phyloP scores from a whole-genome alignment of 495 filamentous ascomycete species.

The Aeminium ludgeri region DNA sequence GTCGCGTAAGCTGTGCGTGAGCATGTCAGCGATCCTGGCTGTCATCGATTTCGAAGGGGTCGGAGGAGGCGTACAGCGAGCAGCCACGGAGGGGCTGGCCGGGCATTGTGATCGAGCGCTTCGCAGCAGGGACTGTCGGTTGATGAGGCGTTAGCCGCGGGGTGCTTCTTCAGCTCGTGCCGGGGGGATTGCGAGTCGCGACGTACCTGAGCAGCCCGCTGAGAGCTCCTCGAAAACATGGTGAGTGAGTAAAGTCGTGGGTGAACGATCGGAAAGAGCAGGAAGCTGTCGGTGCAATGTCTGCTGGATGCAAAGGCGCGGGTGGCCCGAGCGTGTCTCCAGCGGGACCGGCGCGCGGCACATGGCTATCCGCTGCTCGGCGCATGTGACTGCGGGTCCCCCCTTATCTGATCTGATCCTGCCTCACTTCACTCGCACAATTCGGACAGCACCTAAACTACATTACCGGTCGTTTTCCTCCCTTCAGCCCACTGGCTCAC shows the following conservation, averaged over 20 bases:
- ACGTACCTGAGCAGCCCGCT: constrained; percentile 31
- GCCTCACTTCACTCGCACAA: no score
- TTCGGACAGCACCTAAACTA: no score
- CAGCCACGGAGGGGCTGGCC: constrained; percentile 22
- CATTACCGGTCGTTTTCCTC: no score
- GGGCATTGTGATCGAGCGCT: constrained; percentile 29
- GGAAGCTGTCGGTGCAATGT: no score
- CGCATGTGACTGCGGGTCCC: no score
- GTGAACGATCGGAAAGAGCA: no score
- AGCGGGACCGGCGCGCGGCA: no score
- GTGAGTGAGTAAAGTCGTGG: constrained; percentile 7
- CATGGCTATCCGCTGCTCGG: no score
- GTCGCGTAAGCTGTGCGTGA: constrained; percentile 35
- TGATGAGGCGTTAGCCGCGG: constrained; percentile 22
- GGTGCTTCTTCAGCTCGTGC: constrained; percentile 4
- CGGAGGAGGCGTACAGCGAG: constrained; percentile 20
- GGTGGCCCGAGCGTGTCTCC: no score
- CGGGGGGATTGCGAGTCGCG: constrained; percentile 12
- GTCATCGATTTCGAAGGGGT: background rate
- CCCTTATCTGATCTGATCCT: no score
- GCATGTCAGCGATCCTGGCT: background rate
- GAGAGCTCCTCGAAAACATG: constrained; percentile 47
- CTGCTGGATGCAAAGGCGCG: no score
- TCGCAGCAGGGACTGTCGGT: constrained; percentile 40
- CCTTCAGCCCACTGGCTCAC: no score